A percentile compares a stretch with the other conserved stretches of the same genome.
phyloP scores from a whole-genome alignment of 768 basidiomycete species.

The Pleurotus tuoliensis region DNA sequence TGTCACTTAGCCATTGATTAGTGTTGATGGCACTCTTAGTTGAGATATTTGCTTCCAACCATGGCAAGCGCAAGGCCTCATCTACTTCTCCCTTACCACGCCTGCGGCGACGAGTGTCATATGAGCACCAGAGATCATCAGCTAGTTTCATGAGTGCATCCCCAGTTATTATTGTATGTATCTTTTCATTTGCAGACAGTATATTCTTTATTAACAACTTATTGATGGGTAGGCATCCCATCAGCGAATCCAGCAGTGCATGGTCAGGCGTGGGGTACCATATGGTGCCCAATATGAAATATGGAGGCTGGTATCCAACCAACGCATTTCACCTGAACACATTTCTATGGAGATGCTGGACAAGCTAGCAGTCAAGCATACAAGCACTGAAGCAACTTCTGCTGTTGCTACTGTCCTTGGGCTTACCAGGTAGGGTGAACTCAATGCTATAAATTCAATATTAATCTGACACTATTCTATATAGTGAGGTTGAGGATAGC shows the following conservation, averaged over 20 bases:
- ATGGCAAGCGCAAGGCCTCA: too few species aligned
- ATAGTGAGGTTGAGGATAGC: conserved; percentile 2
- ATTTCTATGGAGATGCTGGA: conserved; percentile 26
- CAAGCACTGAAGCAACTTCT: conserved; percentile 28
- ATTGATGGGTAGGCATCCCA: conserved; percentile 18
- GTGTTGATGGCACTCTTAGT: too few species aligned
- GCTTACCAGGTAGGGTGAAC: neutral
- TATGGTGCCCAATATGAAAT: conserved; percentile 55
- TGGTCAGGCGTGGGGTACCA: conserved; percentile 28
- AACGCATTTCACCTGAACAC: conserved; percentile 23
- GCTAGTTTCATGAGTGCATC: too few species aligned
- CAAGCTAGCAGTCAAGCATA: conserved; percentile 19
- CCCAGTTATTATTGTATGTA: neutral
- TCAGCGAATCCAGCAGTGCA: conserved; percentile 14
- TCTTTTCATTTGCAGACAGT: too few species aligned
- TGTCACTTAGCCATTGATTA: too few species aligned
- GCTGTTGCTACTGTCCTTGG: conserved; percentile 15
- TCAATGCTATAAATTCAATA: neutral
- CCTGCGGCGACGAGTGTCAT: too few species aligned
- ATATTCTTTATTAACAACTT: too few species aligned
- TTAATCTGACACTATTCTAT: neutral
- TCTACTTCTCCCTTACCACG: too few species aligned
- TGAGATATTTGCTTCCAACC: too few species aligned
- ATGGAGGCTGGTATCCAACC: conserved; percentile 34
- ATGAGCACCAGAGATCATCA: too few species aligned